Percentiles rank a stretch among this genome's conserved stretches.
Conservation (phyloP, 352 stramenopile species). For the Salisapilia sapeloensis region DNA sequence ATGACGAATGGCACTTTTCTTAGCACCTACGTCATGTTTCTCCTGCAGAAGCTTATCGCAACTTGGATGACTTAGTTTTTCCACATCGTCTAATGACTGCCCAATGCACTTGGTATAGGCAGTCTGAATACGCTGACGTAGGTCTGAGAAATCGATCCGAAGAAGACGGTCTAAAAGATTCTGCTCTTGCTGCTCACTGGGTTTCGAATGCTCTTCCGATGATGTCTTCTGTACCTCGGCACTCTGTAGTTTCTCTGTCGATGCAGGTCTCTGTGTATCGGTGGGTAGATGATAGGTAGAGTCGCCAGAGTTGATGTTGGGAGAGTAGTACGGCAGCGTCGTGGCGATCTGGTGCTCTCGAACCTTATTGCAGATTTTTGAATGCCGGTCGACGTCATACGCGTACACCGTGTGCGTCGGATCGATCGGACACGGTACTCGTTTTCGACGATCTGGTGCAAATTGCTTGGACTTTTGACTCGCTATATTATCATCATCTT, state of each 20-base stretch:
- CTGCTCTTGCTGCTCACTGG: slow-evolving; percentile 26
- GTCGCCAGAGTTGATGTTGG: slow-evolving; percentile 65
- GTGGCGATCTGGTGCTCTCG: slow-evolving; percentile 43
- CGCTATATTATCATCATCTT: slow-evolving; percentile 7
- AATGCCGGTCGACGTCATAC: slow-evolving; percentile 65
- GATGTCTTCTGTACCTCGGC: slow-evolving; percentile 1
- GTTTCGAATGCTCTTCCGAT: slow-evolving; percentile 12
- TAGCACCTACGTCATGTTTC: slow-evolving; percentile 33
- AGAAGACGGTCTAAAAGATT: slow-evolving; percentile 34
- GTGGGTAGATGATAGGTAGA: slow-evolving; percentile 9
- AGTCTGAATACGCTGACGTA: slow-evolving; percentile 24
- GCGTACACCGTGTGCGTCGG: slow-evolving; percentile 52
- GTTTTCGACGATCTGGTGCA: slow-evolving; percentile 22
- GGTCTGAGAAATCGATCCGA: slow-evolving; percentile 31
- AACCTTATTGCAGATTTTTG: slow-evolving; percentile 60
- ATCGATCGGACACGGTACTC: slow-evolving; percentile 64
- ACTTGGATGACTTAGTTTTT: slow-evolving; percentile 51
- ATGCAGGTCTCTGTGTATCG: neutral
- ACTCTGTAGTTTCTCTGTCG: neutral
- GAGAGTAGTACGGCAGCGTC: slow-evolving; percentile 44
- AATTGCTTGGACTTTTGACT: slow-evolving; percentile 60
- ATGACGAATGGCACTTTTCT: slow-evolving; percentile 48
- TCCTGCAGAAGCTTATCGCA: slow-evolving; percentile 43
- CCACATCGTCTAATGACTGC: slow-evolving; percentile 23
- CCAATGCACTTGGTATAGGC: slow-evolving; percentile 36